Percentiles rank a stretch among this genome's conserved stretches.
Evolutionary conservation across 1,139 yeast genomes (phyloP).

Genomic region (Suhomyces bolitotheri): DNA sequence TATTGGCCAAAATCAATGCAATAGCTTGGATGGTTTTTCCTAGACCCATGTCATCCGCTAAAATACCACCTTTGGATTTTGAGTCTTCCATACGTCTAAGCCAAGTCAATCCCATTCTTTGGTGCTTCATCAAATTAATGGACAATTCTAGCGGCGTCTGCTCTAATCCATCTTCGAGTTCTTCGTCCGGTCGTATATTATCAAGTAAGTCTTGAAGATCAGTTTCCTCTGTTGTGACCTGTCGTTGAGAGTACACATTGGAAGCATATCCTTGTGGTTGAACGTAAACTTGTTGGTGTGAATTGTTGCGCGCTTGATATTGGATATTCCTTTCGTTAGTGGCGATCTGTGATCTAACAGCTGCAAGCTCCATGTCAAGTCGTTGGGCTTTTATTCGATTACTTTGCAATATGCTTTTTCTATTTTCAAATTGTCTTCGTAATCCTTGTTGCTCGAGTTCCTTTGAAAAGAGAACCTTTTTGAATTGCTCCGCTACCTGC

Average conservation of each 20-base stretch:
- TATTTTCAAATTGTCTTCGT: conserved; percentile 2
- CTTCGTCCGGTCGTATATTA: conserved; percentile 65
- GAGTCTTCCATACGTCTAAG: conserved; percentile 65
- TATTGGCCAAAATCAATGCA: conserved; percentile 62
- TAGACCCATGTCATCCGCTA: conserved; percentile 94
- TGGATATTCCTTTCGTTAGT: not conserved
- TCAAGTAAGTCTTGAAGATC: conserved; percentile 54
- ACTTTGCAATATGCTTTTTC: not conserved
- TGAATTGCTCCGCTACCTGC: conserved; percentile 2
- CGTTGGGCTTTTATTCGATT: conserved; percentile 2
- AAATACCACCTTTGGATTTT: conserved; percentile 66
- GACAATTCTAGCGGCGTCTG: conserved; percentile 71
- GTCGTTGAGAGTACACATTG: conserved; percentile 22
- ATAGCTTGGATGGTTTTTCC: conserved; percentile 89
- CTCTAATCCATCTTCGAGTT: conserved; percentile 41
- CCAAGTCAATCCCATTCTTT: conserved; percentile 85
- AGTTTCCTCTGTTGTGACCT: conserved; percentile 19
- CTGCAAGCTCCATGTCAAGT: not conserved
- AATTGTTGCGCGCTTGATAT: not conserved
- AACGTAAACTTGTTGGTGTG: not conserved
- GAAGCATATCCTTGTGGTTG: conserved; percentile 18
- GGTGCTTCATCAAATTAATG: conserved; percentile 75
- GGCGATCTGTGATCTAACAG: conserved; percentile 1
- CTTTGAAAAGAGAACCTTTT: conserved; percentile 4
- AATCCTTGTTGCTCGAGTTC: conserved; percentile 9